These are phyloP conservation scores for Epichloe coenophiala DNA, from an alignment of 2,329 filamentous ascomycete species.

Conservation along the genomic window DNA sequence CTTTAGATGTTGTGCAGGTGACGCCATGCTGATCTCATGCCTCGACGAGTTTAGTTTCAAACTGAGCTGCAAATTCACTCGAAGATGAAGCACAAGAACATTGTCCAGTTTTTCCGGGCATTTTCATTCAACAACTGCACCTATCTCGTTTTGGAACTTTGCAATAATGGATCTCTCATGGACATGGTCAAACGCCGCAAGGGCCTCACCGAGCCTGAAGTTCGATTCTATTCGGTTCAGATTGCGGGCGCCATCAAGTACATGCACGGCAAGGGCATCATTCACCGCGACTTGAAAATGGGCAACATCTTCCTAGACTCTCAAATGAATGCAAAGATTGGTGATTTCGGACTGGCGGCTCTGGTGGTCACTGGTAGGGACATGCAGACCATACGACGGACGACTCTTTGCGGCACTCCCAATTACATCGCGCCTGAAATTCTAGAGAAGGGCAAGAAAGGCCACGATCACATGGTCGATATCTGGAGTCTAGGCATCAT, in stretches of 20 bases:
- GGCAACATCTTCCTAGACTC: conserved; percentile 93
- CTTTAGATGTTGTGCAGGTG: background rate
- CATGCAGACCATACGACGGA: conserved; percentile 69
- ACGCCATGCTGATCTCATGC: background rate
- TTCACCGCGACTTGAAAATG: conserved; percentile 94
- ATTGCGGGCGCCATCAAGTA: conserved; percentile 97
- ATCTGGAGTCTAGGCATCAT: conserved; percentile 98
- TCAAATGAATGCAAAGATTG: conserved; percentile 95
- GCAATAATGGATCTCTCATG: conserved; percentile 90
- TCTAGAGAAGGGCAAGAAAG: conserved; percentile 81
- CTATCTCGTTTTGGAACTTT: conserved; percentile 88
- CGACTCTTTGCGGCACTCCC: conserved; percentile 89
- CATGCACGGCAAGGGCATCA: conserved; percentile 88
- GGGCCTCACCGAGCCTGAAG: conserved; percentile 83
- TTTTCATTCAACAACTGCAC: conserved; percentile 84
- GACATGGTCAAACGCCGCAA: conserved; percentile 93
- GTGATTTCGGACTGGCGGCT: conserved; percentile 90
- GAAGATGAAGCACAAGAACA: conserved; percentile 90
- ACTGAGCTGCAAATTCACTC: conserved; percentile 94
- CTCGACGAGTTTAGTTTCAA: conserved; percentile 39
- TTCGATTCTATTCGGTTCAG: conserved; percentile 85
- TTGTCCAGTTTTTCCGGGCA: conserved; percentile 88
- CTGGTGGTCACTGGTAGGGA: conserved; percentile 85
- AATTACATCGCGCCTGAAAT: conserved; percentile 99
- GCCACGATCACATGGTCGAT: conserved; percentile 95